These are phyloP conservation scores for Eucalyptus regnans DNA, from an alignment of 345 rosid species.

Conservation along the genomic window DNA sequence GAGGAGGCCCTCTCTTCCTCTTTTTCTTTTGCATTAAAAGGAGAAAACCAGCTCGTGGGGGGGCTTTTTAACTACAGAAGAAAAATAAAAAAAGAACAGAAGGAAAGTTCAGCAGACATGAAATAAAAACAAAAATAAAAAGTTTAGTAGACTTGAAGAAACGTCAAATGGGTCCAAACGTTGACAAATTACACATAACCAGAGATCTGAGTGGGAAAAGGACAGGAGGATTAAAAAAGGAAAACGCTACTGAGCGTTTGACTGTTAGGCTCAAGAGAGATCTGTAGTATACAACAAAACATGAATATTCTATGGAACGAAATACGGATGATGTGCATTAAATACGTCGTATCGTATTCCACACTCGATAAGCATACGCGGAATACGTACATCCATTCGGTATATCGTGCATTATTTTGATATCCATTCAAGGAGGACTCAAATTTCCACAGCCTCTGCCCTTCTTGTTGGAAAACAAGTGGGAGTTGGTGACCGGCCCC, in stretches of 20 bases:
- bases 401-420: neutral
- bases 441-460: conserved; percentile 19
- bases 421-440: neutral
- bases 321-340: neutral
- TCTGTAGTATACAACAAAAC: neutral
- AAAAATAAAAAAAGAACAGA: neutral
- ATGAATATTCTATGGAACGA: neutral
- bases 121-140: neutral
- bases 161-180: conserved; percentile 9
- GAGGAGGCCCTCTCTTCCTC: neutral
- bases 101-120: neutral
- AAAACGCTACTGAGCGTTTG: neutral
- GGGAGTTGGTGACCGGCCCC: conserved; percentile 56
- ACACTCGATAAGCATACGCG: neutral
- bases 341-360: neutral
- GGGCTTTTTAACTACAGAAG: neutral
- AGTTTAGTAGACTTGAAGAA: neutral
- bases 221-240: neutral
- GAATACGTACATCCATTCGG: neutral
- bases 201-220: neutral
- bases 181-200: conserved; percentile 6
- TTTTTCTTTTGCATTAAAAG: conserved; percentile 36
- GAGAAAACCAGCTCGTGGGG: conserved; percentile 34
- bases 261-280: neutral
- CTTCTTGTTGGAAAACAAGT: conserved; percentile 53